phyloP scores from a whole-genome alignment of 2,329 filamentous ascomycete species.

The Fusarium bactridioides region DNA sequence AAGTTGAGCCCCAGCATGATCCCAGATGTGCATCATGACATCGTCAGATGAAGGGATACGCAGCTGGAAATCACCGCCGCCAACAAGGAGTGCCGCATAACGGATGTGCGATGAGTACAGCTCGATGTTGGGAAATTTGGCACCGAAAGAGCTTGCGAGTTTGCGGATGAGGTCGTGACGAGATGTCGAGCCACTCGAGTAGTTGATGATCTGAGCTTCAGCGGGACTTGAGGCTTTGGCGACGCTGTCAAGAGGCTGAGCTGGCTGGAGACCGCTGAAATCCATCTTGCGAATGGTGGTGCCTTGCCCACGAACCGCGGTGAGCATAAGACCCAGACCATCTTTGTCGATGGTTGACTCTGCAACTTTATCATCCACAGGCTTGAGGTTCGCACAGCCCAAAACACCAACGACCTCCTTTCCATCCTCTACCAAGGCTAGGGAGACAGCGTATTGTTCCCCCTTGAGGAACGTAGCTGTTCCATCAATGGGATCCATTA shows the following conservation, averaged over 20 bases:
- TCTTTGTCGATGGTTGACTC: conserved; percentile 46
- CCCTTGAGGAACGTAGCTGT: conserved; percentile 68
- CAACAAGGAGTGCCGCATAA: conserved; percentile 49
- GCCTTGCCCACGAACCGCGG: conserved; percentile 46
- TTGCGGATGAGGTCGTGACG: conserved; percentile 44
- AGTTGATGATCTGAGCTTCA: conserved; percentile 47
- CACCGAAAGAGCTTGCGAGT: conserved; percentile 43
- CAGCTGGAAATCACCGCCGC: conserved; percentile 48
- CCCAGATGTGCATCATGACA: conserved; percentile 52
- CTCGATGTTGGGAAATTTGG: conserved; percentile 48
- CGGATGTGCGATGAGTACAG: conserved; percentile 52
- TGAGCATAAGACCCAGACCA: conserved; percentile 49
- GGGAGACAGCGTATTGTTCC: conserved; percentile 69
- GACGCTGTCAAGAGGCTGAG: conserved; percentile 33
- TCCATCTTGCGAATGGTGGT: conserved; percentile 41
- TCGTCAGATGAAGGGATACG: conserved; percentile 39
- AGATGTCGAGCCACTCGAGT: conserved; percentile 42
- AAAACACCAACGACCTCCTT: conserved; percentile 65
- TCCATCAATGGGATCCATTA: conserved; percentile 71
- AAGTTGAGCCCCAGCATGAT: conserved; percentile 66
- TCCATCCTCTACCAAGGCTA: conserved; percentile 66
- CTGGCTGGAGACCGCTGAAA: conserved; percentile 23
- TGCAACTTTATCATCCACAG: conserved; percentile 47
- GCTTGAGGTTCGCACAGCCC: conserved; percentile 65
- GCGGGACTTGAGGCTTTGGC: conserved; percentile 23